Evolutionary conservation across 306 rosid genomes (phyloP), one percentile per base, ranked within the genome.

Genomic region (Dalbergia cochinchinensis): DNA sequence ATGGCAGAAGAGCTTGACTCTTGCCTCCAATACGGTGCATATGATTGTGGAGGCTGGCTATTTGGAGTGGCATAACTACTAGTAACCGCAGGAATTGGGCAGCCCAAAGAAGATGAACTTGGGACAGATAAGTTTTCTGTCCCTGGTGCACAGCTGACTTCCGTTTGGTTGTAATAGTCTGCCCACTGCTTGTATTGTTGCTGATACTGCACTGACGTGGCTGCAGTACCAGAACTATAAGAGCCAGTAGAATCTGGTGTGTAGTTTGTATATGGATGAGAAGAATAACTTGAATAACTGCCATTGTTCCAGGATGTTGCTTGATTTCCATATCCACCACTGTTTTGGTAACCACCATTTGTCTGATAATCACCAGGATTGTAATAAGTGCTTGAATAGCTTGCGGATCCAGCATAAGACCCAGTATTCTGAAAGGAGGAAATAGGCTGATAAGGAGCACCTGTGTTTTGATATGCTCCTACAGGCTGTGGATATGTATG

Each of bases 311-410:
- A 92, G 80, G 80, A 12, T 3, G 90, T 76, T 14, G 92, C 85
- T 85, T 89, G 97, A 81, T 90, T 91, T 86, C 85, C 86, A 80
- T 93, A 96, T 77, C 91, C 73, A 83, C 87, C 61, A 91, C 89
- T 88, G 87, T 88, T 90, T 83, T 88, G 87, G 79, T 93, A 96
- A 81, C 91, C 94, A 85, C 96, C 97, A 79, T 98, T 84, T 88
- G 94, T 96, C 99, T 96, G 99, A 91, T 93, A 93, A 96, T 96
- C 99, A 96, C 91, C 99, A 93, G 99, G 93, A 96, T 93, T 96
- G 99, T 93, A 96, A 83, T 93, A 96, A 96, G 99, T 93, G 97
- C 97, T 91, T 89, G 99, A 88, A 93, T 96, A 93, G 90, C 90
- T 96, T 90, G 98, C 81, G 67, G 99, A 89, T 88, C 92, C 98